Conservation (phyloP, 805 yeast genomes). For the Lipomyces spencermartinsiae region DNA sequence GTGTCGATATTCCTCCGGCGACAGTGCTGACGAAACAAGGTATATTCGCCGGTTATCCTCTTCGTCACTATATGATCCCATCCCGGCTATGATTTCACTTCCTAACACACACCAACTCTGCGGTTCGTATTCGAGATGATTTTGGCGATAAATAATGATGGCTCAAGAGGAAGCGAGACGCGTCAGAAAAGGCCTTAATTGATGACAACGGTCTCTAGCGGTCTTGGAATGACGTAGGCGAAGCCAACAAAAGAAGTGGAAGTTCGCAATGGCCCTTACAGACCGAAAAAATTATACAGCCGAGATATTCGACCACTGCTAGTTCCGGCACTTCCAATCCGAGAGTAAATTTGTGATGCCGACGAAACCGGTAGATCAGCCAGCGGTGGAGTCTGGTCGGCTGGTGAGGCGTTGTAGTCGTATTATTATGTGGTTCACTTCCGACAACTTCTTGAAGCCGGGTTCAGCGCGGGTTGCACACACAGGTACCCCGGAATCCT, state of each 20-base stretch:
- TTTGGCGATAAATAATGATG: not conserved
- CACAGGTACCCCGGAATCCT: not conserved
- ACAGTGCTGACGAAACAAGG: constrained; percentile 49
- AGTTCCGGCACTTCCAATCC: not conserved
- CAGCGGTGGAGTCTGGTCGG: not conserved
- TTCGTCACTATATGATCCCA: constrained; percentile 12
- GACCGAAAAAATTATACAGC: not conserved
- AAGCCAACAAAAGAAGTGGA: not conserved
- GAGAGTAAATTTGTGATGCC: not conserved
- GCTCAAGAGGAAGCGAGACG: not conserved
- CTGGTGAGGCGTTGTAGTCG: not conserved
- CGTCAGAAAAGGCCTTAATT: not conserved
- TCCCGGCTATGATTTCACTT: not conserved
- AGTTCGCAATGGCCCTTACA: not conserved
- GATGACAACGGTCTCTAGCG: not conserved
- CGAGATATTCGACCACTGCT: not conserved
- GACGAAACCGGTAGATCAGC: not conserved
- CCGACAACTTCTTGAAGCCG: not conserved
- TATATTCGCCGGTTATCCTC: constrained; percentile 33
- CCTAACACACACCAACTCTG: not conserved
- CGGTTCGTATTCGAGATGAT: not conserved
- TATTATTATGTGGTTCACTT: not conserved
- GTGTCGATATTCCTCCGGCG: constrained; percentile 79
- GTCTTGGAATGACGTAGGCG: not conserved
- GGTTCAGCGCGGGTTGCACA: not conserved